Percentiles rank a stretch among this genome's conserved stretches.
Evolutionary conservation across 306 rosid species (phyloP).

Genomic region (Gastrolobium villosum): DNA sequence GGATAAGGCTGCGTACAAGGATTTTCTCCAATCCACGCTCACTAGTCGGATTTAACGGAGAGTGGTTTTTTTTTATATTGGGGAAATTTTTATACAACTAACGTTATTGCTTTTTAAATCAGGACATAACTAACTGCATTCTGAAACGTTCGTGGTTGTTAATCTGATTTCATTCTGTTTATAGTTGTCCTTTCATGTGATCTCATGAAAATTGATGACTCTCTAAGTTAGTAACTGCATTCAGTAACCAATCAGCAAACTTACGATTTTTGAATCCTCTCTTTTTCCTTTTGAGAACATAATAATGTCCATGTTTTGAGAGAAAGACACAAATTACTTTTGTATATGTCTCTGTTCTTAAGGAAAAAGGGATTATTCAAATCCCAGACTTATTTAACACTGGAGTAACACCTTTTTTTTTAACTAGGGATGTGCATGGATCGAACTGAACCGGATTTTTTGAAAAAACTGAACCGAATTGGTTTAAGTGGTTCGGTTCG

Average conservation of each 20-base stretch:
- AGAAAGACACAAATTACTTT: constrained; percentile 10
- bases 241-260: neutral
- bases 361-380: neutral
- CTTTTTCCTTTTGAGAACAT: too few relatives aligned
- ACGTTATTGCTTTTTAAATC: neutral
- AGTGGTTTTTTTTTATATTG: too few relatives aligned
- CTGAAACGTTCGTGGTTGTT: constrained; percentile 1
- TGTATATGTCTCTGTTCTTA: neutral
- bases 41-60: too few relatives aligned
- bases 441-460: too few relatives aligned
- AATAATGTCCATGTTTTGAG: neutral
- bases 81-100: neutral
- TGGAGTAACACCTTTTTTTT: neutral
- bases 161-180: neutral
- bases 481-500: too few relatives aligned
- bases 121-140: neutral
- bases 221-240: neutral
- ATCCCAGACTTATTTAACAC: neutral
- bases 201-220: neutral
- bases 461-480: too few relatives aligned
- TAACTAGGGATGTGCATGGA: too few relatives aligned
- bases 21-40: too few relatives aligned
- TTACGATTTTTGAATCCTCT: neutral
- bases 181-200: constrained; percentile 27
- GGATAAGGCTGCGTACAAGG: too few relatives aligned